Percentiles rank a stretch among this genome's conserved stretches.
Evolutionary conservation across 2,329 filamentous ascomycete genomes (phyloP).

Genomic region (Raffaelea albimanens): DNA sequence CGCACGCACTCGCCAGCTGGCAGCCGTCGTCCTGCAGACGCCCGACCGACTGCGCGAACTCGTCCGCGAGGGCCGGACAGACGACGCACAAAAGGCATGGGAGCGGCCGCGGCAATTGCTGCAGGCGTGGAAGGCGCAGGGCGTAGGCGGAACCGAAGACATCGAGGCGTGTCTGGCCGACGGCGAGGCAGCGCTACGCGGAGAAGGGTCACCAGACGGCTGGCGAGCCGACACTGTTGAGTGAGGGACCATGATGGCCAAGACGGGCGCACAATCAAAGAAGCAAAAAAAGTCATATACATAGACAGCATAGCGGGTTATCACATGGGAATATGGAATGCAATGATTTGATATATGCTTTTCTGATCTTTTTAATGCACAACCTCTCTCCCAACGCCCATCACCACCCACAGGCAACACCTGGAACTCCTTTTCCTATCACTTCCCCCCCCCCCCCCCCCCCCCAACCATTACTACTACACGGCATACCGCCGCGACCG

Average conservation of each 20-base stretch:
- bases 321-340: no score
- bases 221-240: not conserved
- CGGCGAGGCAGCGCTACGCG: constrained; percentile 38
- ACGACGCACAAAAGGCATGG: constrained; percentile 52
- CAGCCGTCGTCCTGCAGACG: constrained; percentile 51
- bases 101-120: constrained; percentile 42
- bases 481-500: no score
- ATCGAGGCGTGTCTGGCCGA: constrained; percentile 44
- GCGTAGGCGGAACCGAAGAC: constrained; percentile 41
- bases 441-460: no score
- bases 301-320: no score
- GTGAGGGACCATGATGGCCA: not conserved
- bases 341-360: not conserved
- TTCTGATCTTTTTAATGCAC: not conserved
- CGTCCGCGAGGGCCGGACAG: constrained; percentile 47
- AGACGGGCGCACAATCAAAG: no score
- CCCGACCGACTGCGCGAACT: constrained; percentile 50
- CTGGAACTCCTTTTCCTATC: no score
- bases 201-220: constrained; percentile 9
- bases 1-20: constrained; percentile 43
- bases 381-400: not conserved
- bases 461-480: no score
- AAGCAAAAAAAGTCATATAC: not conserved
- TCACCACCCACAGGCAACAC: no score
- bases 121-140: constrained; percentile 42